Evolutionary conservation across 257 asterid species (phyloP).

Genomic region (Plantago ovata): DNA sequence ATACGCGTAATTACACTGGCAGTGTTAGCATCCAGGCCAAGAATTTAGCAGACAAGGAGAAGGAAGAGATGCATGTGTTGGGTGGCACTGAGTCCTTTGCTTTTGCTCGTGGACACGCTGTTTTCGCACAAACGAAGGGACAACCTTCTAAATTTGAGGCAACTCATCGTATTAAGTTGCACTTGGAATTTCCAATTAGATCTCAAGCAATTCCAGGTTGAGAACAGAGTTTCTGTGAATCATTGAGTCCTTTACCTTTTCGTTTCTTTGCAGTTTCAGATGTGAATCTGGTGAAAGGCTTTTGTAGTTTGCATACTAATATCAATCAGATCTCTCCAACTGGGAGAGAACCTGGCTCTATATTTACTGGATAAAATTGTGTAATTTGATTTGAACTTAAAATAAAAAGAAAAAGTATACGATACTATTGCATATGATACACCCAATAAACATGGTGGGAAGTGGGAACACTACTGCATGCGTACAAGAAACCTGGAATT

Average conservation of each 20-base stretch:
- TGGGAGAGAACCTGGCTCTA: too few relatives aligned
- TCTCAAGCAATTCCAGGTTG: slow-evolving; percentile 41
- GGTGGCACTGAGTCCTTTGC: slow-evolving; percentile 95
- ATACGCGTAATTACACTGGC: slow-evolving; percentile 44
- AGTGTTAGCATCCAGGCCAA: slow-evolving; percentile 61
- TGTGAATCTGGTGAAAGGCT: too few relatives aligned
- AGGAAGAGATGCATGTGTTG: slow-evolving; percentile 49
- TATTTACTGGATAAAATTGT: too few relatives aligned
- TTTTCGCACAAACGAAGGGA: slow-evolving; percentile 44
- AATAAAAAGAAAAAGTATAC: too few relatives aligned
- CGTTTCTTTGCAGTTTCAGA: neutral
- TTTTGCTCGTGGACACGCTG: slow-evolving; percentile 75
- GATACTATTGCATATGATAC: too few relatives aligned
- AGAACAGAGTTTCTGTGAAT: neutral
- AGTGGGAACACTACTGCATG: too few relatives aligned
- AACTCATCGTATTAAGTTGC: slow-evolving; percentile 53
- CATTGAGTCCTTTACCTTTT: neutral
- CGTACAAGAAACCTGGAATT: too few relatives aligned
- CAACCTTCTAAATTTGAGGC: slow-evolving; percentile 31
- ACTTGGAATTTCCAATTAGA: slow-evolving; percentile 50
- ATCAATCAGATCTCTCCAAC: too few relatives aligned
- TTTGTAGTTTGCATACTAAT: too few relatives aligned
- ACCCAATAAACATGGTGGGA: too few relatives aligned
- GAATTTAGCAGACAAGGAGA: slow-evolving; percentile 40
- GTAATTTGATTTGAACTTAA: too few relatives aligned